Evolutionary conservation across 1,284 basidiomycete genomes (phyloP).

Genomic region (Porodaedalea pini): DNA sequence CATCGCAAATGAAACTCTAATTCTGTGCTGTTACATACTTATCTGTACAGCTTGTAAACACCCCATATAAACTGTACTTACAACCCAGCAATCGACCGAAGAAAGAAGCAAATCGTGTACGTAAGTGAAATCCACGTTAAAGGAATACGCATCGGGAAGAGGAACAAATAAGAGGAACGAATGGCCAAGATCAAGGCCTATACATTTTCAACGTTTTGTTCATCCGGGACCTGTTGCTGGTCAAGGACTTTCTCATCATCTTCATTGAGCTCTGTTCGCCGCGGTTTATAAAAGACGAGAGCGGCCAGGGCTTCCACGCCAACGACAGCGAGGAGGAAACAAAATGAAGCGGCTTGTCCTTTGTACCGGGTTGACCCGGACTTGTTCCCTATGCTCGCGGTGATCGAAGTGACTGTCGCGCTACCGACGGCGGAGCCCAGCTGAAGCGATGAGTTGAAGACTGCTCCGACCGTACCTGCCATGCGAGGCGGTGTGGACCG

Average conservation of each 20-base stretch:
- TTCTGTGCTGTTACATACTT: neutral
- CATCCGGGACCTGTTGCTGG: neutral
- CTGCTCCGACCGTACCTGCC: conserved; percentile 51
- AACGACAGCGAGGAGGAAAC: conserved; percentile 44
- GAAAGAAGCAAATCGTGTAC: neutral
- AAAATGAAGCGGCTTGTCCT: conserved; percentile 45
- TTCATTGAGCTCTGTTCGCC: conserved; percentile 1
- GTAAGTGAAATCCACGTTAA: neutral
- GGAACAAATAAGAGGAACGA: neutral
- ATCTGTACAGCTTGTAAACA: neutral
- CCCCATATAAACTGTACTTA: neutral
- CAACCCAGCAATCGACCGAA: neutral
- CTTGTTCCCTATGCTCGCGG: conserved; percentile 37
- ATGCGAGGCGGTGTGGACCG: conserved; percentile 42
- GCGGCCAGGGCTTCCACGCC: neutral
- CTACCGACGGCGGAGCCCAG: conserved; percentile 48
- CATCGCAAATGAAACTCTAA: neutral
- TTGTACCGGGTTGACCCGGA: conserved; percentile 30
- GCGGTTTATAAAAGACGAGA: conserved; percentile 7
- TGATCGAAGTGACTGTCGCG: conserved; percentile 45
- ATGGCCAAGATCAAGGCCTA: neutral
- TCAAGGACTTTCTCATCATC: neutral
- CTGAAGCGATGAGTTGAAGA: conserved; percentile 53
- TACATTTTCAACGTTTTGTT: conserved; percentile 5
- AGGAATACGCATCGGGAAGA: neutral